Base-by-base conservation (phyloP, 75 land plant genomes). In the Picea sitchensis region DNA sequence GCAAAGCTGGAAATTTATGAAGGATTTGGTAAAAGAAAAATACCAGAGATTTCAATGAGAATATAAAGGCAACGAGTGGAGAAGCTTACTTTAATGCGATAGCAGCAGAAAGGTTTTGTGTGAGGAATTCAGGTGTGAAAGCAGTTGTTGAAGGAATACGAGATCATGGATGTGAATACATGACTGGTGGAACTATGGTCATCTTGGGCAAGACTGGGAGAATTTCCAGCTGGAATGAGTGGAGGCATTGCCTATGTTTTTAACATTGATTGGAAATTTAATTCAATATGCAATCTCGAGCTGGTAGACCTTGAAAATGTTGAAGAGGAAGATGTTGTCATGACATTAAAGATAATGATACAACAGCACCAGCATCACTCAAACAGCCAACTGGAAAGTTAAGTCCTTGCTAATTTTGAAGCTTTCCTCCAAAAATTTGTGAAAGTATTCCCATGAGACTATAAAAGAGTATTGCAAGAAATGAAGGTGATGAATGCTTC, bases 171-270 rank as follows among this genome's bases (percentile, higher is more conserved):
- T 98, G 99, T 83, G 99, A 98, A 61, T 98, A 98, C 81, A 98
- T 98, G 99, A 98, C 99, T 44, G 99, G 99, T 57, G 99, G 99
- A 17, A 88, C 86, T 76, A 98, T 93, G 38, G 99, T 93, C 17
- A 89, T 97, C 30, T 92, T 97, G 76, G 99, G 99, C 14, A 92
- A 93, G 78, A 97, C 99, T 41, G 99, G 99, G 12, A 91, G 92
- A 59, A 97, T 97, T 97, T 83, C 98, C 99, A 74, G 99, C 99
- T 54, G 99, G 99, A 30, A 97, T 97, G 99, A 97, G 99, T 87
- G 99, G 99, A 34, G 99, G 99, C 61, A 80, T 95, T 78, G 99
- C 99, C 21, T 97, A 89, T 87, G 98, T 97, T 65, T 81, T 93
- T 77, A 98, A 97, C 76, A 86, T 90, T 58, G 96, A 93, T 81